These are phyloP conservation scores for Hypoxylon intermedium DNA, from an alignment of 495 filamentous ascomycete genomes.

Conservation along the genomic window DNA sequence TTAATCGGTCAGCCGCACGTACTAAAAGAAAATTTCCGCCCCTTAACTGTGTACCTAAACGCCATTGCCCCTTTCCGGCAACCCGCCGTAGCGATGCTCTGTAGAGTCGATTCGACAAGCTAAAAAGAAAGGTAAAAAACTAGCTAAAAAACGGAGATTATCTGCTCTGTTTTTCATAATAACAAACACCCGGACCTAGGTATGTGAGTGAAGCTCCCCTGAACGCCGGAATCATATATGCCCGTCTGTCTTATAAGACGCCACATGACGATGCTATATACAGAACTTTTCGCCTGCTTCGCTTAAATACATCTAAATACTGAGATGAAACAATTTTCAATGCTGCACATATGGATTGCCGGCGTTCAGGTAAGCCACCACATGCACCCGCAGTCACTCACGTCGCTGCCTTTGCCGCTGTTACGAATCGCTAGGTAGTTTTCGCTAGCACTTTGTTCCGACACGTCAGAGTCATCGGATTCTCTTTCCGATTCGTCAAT, in stretches of 20 bases:
- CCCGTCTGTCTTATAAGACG: constrained; percentile 19
- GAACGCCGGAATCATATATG: constrained; percentile 35
- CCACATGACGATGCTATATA: constrained; percentile 28
- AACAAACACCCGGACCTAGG: constrained; percentile 3
- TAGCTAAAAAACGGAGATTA: constrained; percentile 1
- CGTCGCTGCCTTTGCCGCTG: constrained; percentile 27
- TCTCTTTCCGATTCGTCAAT: constrained; percentile 63
- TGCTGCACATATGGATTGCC: neutral
- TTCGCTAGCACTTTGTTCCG: constrained; percentile 8
- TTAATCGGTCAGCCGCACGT: neutral
- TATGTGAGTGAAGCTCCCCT: constrained; percentile 14
- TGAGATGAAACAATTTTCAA: constrained; percentile 6
- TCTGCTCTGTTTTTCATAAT: constrained; percentile 9
- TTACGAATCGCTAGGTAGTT: constrained; percentile 8
- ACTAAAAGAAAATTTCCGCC: neutral
- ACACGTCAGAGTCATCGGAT: neutral
- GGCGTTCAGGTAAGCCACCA: constrained; percentile 43
- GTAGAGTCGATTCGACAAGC: neutral
- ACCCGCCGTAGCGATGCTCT: constrained; percentile 4
- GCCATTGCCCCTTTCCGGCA: constrained; percentile 9
- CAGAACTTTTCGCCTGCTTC: constrained; percentile 21
- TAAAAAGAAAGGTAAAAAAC: too few relatives aligned
- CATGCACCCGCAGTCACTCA: constrained; percentile 47
- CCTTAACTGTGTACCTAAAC: constrained; percentile 12
- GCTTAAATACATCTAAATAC: constrained; percentile 15